Evolutionary conservation across 2,329 filamentous ascomycete genomes (phyloP).

Genomic region (Arthroderma sp.): DNA sequence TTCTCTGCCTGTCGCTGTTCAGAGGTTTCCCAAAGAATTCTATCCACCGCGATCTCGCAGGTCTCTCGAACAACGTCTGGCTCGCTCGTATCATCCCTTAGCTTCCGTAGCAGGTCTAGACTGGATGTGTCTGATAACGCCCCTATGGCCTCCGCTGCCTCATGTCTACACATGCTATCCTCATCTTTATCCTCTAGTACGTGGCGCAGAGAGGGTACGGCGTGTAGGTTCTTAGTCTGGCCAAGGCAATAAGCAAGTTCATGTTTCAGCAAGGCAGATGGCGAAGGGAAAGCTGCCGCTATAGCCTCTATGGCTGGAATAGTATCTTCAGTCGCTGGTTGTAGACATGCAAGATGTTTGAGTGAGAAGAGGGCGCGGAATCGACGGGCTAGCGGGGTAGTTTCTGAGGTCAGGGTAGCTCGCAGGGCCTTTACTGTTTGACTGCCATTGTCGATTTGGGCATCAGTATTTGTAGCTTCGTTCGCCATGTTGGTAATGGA

Average conservation of each 20-base stretch:
- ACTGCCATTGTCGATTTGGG: neutral
- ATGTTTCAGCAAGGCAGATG: slow-evolving; percentile 86
- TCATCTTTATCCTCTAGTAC: slow-evolving; percentile 70
- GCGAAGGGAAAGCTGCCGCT: slow-evolving; percentile 70
- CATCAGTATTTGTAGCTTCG: neutral
- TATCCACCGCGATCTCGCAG: slow-evolving; percentile 88
- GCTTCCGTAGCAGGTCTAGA: slow-evolving; percentile 58
- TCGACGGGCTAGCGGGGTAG: slow-evolving; percentile 68
- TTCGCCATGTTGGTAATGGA: neutral
- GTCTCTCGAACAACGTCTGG: slow-evolving; percentile 79
- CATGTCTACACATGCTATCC: slow-evolving; percentile 90
- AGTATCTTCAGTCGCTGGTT: slow-evolving; percentile 44
- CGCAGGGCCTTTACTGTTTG: slow-evolving; percentile 39
- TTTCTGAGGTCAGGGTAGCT: slow-evolving; percentile 66
- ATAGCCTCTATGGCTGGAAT: slow-evolving; percentile 65
- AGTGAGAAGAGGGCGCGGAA: slow-evolving; percentile 97
- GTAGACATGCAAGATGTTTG: slow-evolving; percentile 73
- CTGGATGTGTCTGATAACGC: slow-evolving; percentile 67
- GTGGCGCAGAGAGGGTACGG: slow-evolving; percentile 57
- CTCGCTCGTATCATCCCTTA: slow-evolving; percentile 65
- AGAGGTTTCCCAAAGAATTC: slow-evolving; percentile 86
- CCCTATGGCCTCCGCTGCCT: slow-evolving; percentile 88
- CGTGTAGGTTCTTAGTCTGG: slow-evolving; percentile 67
- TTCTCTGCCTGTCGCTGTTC: slow-evolving; percentile 60
- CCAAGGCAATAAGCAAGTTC: slow-evolving; percentile 95